Conservation (phyloP, 164 flowering plant species). For the Malania oleifera region DNA sequence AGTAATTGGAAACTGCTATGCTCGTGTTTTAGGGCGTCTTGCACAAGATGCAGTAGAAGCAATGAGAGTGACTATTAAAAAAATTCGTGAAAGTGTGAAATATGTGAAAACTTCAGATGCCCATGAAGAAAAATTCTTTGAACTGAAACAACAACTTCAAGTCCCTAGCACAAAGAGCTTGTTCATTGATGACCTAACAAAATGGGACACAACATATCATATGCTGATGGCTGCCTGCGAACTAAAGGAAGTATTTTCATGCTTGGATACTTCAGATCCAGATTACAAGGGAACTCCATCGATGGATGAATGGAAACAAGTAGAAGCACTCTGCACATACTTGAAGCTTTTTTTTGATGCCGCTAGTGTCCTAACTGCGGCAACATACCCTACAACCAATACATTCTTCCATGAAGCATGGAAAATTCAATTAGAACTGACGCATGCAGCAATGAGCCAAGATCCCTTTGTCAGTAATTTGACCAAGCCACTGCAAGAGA, state of each 20-base stretch:
- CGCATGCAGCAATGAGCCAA: constrained; percentile 37
- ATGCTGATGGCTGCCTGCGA: constrained; percentile 68
- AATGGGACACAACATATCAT: constrained; percentile 67
- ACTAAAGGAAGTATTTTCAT: constrained; percentile 62
- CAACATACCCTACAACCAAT: constrained; percentile 48
- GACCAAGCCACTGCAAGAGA: constrained; percentile 47
- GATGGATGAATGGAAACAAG: constrained; percentile 76
- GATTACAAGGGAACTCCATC: constrained; percentile 44
- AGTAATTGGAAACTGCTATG: constrained; percentile 49
- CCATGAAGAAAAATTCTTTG: constrained; percentile 47
- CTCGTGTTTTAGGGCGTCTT: constrained; percentile 48
- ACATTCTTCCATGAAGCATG: constrained; percentile 62
- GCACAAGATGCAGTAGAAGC: constrained; percentile 49
- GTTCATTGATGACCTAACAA: constrained; percentile 43
- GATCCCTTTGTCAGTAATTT: constrained; percentile 49
- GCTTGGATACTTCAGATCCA: constrained; percentile 55
- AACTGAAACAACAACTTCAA: constrained; percentile 63
- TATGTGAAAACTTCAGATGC: constrained; percentile 55
- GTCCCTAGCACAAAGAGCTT: constrained; percentile 53
- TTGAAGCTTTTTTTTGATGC: constrained; percentile 64
- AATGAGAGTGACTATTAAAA: constrained; percentile 34
- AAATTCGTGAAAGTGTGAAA: constrained; percentile 66
- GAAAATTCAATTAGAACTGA: constrained; percentile 53
- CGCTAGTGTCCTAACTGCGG: constrained; percentile 39
- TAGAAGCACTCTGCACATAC: constrained; percentile 49